Evolutionary conservation across 2,329 filamentous ascomycete species (phyloP), one percentile per base, ranked within the genome.

Genomic region (Aaosphaeria arxii): DNA sequence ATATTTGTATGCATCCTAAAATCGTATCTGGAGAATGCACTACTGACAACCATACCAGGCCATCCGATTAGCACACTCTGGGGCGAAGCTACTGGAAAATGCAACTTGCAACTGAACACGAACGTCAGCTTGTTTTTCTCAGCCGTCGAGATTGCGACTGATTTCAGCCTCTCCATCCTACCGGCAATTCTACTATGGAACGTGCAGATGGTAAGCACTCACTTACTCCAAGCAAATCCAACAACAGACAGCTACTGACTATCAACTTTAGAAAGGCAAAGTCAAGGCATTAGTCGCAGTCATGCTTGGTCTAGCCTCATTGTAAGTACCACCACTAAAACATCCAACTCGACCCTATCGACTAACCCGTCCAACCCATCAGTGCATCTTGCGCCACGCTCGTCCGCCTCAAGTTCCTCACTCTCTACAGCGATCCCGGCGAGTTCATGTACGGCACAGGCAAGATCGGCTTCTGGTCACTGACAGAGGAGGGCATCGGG

Each of bases 401-500:
- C 39, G 57, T 74, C 43, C 71, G 73, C 29, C 69, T 74, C 7
- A 67, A 67, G n/a, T 77, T 64, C 49, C 63, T 73, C 31, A 64
- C 66, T 44, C 57, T 62, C 9, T 71, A 74, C 44, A 58, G 53
- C 5, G 52, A 72, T 39, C 58, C 64, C 5, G 43, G 51, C 4
- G 69, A 74, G 42, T 73, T 66, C 51, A 66, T 74, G 53, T 69
- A 58, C 55, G 57, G 59, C 45, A 60, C 70, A 6, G 66, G 65
- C 17, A 61, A 67, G 35, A 71, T 75, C 30, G 69, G 66, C 1
- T 58, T 73, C 32, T 74, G 71, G 70, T 73, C 71, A 7, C 59
- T 75, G 39, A 59, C 74, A 32, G 74, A 76, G 51, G 69, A 70
- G 48, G 74, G 69, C 9, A 70, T 71, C 39, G 74, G 74, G 13